Evolutionary conservation across 2,329 filamentous ascomycete genomes (phyloP).

Genomic region (Rhynchosporium agropyri): DNA sequence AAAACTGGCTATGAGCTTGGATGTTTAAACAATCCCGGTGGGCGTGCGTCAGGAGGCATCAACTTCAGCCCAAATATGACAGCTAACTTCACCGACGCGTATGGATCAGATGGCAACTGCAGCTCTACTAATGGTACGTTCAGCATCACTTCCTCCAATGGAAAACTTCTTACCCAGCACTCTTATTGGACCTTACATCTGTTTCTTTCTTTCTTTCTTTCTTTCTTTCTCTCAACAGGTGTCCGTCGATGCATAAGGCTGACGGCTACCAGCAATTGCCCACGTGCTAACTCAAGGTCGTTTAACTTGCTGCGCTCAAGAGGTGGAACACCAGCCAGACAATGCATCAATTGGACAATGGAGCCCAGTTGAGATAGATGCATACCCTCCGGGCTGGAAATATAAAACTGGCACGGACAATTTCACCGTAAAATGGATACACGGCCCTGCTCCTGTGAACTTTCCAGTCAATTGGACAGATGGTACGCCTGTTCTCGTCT

Average conservation of each 20-base stretch:
- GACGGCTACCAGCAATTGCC: background rate
- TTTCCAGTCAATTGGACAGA: background rate
- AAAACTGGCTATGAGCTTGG: background rate
- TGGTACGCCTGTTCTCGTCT: background rate
- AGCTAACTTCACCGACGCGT: background rate
- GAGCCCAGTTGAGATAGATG: background rate
- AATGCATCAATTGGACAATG: constrained; percentile 4
- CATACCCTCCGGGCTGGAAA: background rate
- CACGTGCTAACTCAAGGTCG: background rate
- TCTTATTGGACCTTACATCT: background rate
- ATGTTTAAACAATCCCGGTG: background rate
- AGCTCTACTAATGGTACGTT: background rate
- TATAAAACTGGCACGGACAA: background rate
- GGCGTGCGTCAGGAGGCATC: background rate
- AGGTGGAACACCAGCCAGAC: background rate
- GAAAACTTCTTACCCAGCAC: background rate
- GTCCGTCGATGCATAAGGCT: too few relatives aligned
- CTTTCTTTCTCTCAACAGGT: too few relatives aligned
- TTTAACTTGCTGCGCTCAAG: constrained; percentile 6
- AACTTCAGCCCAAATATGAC: constrained; percentile 7
- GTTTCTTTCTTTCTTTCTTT: background rate
- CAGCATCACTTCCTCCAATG: background rate
- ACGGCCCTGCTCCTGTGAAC: background rate
- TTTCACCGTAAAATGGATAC: constrained; percentile 8
- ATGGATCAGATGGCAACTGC: background rate